Evolutionary conservation across 441 rosid genomes (phyloP), one percentile per base, ranked within the genome.

Genomic region (Adansonia grandidieri): DNA sequence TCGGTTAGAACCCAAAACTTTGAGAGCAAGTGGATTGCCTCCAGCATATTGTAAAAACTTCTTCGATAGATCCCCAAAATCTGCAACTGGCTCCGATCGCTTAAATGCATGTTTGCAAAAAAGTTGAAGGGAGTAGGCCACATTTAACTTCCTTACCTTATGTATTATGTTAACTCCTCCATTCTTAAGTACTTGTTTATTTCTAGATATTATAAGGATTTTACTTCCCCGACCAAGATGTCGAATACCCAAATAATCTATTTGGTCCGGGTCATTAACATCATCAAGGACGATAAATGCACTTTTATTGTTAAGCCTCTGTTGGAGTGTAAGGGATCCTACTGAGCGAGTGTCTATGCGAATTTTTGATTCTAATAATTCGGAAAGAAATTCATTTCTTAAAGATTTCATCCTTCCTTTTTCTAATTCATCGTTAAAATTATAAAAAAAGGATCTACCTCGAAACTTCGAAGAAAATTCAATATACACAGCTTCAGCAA

Each of bases 11-110:
- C 87, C 88, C 37, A 86, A 60, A 78, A 82, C 84, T 81, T 81
- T 75, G 19, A 86, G 77, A 9, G 84, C 86, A 75, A 87, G 73
- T 10, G 89, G 90, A 78, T 80, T 75, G 42, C 92, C 89, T 28
- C 58, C 19, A 48, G 85, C 85, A 15, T 84, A 83, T 14, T 24
- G 20, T 3, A 84, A 40, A 40, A 80, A 74, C 22, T 56, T 65
- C 15, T 78, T n/a, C 0, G 79, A 64, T 13, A 81, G n/a, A 60
- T 63, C 84, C 50, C 6, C 11, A 37, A 53, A 71, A 78, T 69
- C 83, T 7, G 50, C 64, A 4, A 74, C 64, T 0, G 37, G 71
- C 60, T 2, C 50, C 40, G 50, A 58, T 0, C 60, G 60, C 71
- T 61, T 73, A 72, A 88, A 88, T 44, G 87, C 88, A 73, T 81